These are phyloP conservation scores for Kondoa malvinella DNA, from an alignment of 768 basidiomycete genomes.

Conservation along the genomic window DNA sequence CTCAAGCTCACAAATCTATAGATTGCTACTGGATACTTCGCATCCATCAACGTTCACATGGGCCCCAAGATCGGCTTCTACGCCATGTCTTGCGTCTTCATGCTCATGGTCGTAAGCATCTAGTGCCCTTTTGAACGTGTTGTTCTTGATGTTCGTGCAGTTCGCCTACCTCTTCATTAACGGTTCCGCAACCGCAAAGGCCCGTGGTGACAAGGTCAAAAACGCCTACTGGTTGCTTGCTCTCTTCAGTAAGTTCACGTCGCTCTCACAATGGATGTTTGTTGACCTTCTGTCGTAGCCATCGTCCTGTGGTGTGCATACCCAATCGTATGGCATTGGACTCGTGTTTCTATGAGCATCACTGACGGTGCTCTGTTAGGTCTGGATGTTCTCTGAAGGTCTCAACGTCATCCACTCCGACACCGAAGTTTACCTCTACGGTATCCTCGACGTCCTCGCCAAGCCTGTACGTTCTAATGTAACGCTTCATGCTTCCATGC, in stretches of 20 bases:
- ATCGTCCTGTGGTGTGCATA: background rate
- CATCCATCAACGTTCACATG: background rate
- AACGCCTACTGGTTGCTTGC: background rate
- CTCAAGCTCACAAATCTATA: background rate
- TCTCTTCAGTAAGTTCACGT: background rate
- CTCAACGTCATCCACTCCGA: conserved; percentile 5
- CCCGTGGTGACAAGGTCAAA: background rate
- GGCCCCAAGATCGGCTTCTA: background rate
- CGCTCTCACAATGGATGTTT: background rate
- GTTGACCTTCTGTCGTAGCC: background rate
- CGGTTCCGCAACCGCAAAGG: background rate
- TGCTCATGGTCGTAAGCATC: background rate
- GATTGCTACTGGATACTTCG: background rate
- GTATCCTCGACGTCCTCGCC: background rate
- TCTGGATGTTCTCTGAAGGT: background rate
- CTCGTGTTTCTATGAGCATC: background rate
- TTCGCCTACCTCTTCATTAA: background rate
- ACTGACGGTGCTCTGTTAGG: background rate
- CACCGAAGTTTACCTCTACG: background rate
- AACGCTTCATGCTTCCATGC: background rate
- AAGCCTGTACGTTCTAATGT: background rate
- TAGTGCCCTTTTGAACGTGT: background rate
- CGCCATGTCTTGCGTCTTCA: conserved; percentile 5
- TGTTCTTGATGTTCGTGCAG: background rate
- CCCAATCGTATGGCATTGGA: background rate